Evolutionary conservation across 768 basidiomycete species (phyloP).

Genomic region (Terana coerulea): DNA sequence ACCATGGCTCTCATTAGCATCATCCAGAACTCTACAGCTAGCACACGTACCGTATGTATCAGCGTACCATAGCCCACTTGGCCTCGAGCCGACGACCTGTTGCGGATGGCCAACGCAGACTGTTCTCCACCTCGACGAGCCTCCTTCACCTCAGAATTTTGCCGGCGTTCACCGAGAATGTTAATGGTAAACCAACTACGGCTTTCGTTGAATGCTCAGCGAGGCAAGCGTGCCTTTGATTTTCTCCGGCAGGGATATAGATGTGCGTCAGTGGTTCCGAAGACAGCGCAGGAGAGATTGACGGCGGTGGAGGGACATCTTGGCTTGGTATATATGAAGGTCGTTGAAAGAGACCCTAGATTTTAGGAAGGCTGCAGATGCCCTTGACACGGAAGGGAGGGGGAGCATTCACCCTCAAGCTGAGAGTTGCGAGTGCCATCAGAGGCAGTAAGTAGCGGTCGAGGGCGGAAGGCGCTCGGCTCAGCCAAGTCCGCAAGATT

Average conservation of each 20-base stretch:
- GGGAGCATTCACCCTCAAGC: neutral
- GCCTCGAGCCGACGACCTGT: too few species aligned
- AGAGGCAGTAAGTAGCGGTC: too few species aligned
- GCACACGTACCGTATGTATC: too few species aligned
- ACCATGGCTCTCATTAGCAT: too few species aligned
- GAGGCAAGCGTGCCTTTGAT: conserved; percentile 74
- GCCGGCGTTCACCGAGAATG: conserved; percentile 75
- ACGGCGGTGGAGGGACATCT: neutral
- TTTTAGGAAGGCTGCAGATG: neutral
- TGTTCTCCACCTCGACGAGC: conserved; percentile 82
- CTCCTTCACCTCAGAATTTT: conserved; percentile 89
- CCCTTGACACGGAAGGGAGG: neutral
- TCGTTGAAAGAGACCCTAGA: neutral
- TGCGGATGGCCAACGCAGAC: too few species aligned
- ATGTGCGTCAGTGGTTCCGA: conserved; percentile 57
- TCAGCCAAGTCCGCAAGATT: too few species aligned
- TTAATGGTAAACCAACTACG: conserved; percentile 81
- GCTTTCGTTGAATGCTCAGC: conserved; percentile 77
- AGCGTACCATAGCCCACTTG: too few species aligned
- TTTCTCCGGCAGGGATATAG: conserved; percentile 73
- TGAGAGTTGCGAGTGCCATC: conserved; percentile 4
- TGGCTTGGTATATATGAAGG: too few species aligned
- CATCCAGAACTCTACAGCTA: too few species aligned
- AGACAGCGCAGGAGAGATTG: neutral
- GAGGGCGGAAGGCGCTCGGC: too few species aligned